Evolutionary conservation across 1,139 yeast genomes (phyloP), one percentile per base, ranked within the genome.

Genomic region (Candida neerlandica): DNA sequence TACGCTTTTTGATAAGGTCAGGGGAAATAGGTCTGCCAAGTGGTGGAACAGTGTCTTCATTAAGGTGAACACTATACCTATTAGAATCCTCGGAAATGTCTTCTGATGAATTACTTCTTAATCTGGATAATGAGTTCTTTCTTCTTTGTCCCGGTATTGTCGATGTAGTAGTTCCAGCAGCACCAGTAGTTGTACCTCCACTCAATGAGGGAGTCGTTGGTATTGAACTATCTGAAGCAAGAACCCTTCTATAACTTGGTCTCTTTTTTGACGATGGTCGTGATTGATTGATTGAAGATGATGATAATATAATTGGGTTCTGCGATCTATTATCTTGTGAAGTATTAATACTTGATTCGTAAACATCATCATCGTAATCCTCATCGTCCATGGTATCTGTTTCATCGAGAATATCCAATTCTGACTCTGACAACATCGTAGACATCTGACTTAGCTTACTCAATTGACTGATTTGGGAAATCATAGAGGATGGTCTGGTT

Each of bases 401-500:
- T 71, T 73, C 71, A 66, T 77, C 67, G 61, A 70, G 50, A 59
- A 67, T 57, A 51, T 75, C 77, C 57, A 73, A 55, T 58, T 77
- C 81, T 5, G 77, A 72, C 49, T 73, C 81, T 7, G 80, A 73
- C 57, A 74, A 56, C 75, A 73, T 73, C 26, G 80, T 78, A 1
- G 84, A 80, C 55, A 80, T 72, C 56, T 84, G 87, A 46, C 88
- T 82, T 38, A 78, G 59, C 46, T 77, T 81, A 51, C 84, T 79
- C 21, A 77, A 58, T 55, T 80, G 80, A 49, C 87, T 82, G 33
- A 79, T 71, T 57, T 84, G 89, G 0, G 92, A 85, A 2, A 85
- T 68, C 67, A 85, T 80, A 0, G 92, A 85, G 4, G 82, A 73
- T 1, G 92, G 91, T 47, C 94, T 69, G 4, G 77, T 70, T 47